These are phyloP conservation scores for Stevia rebaudiana DNA, from an alignment of 140 eudicot genomes.

Conservation along the genomic window DNA sequence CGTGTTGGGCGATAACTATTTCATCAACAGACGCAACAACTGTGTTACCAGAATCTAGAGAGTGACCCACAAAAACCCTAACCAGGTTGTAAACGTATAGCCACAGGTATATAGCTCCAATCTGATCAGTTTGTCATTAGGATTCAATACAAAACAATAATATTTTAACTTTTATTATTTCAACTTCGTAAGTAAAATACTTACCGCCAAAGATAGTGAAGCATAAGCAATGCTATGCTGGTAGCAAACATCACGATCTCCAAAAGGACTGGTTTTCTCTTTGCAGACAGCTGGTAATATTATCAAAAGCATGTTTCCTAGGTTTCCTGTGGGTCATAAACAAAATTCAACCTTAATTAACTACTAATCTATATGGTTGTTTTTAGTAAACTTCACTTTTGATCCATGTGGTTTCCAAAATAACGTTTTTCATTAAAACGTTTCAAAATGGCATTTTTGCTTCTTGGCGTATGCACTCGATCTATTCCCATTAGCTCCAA, in stretches of 20 bases:
- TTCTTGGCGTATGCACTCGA: too few species aligned
- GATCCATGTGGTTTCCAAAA: too few species aligned
- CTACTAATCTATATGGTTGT: too few species aligned
- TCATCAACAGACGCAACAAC: too few species aligned
- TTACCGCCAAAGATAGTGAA: constrained; percentile 77
- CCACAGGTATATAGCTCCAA: constrained; percentile 63
- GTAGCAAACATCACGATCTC: constrained; percentile 47
- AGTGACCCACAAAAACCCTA: constrained; percentile 41
- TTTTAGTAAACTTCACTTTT: too few species aligned
- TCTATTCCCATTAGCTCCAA: too few species aligned
- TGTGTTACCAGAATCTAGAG: constrained; percentile 20
- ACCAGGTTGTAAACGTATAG: constrained; percentile 54
- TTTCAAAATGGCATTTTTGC: too few species aligned
- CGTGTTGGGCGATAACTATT: too few species aligned
- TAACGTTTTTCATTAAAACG: too few species aligned
- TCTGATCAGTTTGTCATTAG: constrained; percentile 25
- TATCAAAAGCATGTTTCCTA: constrained; percentile 56
- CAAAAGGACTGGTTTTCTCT: constrained; percentile 65
- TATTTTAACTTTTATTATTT: too few species aligned
- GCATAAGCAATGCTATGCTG: constrained; percentile 51
- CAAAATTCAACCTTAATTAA: neutral
- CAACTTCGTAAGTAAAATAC: too few species aligned
- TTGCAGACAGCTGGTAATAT: constrained; percentile 65
- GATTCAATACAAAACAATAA: too few species aligned
- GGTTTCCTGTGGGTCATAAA: constrained; percentile 37